Percentiles rank a stretch among this genome's conserved stretches.
Evolutionary conservation across 306 rosid genomes (phyloP).

Genomic region (Prunus davidiana): DNA sequence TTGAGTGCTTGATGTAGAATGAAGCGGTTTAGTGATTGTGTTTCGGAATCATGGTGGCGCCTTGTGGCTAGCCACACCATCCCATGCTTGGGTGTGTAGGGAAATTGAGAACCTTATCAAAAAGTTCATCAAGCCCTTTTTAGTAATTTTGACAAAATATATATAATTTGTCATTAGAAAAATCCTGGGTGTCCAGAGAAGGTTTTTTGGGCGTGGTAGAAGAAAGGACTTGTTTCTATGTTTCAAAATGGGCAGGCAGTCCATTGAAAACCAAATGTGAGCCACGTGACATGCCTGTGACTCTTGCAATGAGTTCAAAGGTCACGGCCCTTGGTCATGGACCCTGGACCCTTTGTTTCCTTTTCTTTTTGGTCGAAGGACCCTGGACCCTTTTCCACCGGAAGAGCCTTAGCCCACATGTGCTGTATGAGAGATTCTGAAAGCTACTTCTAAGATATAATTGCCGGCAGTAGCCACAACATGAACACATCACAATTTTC

Average conservation of each 20-base stretch:
- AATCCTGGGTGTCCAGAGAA: too few relatives aligned
- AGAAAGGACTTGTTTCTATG: too few relatives aligned
- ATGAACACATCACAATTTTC: not conserved
- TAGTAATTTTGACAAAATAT: too few relatives aligned
- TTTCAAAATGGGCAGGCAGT: not conserved
- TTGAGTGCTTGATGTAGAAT: too few relatives aligned
- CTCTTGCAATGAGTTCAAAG: not conserved
- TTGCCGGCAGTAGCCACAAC: not conserved
- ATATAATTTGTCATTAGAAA: too few relatives aligned
- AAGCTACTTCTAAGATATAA: slow-evolving; percentile 7
- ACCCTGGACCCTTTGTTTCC: not conserved
- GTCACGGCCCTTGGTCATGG: not conserved
- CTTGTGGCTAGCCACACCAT: too few relatives aligned
- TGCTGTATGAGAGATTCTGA: slow-evolving; percentile 9
- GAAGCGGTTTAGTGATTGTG: too few relatives aligned
- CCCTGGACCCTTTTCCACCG: not conserved
- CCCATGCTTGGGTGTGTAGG: too few relatives aligned
- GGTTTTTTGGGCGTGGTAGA: too few relatives aligned
- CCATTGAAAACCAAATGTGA: not conserved
- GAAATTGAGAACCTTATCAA: too few relatives aligned
- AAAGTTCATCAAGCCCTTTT: too few relatives aligned
- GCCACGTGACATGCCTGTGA: slow-evolving; percentile 5
- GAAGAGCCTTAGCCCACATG: slow-evolving; percentile 10
- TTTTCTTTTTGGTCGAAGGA: not conserved
- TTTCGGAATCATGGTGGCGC: too few relatives aligned